Base-by-base conservation (phyloP, 331 rosid genomes). In the Stylosanthes scabra region DNA sequence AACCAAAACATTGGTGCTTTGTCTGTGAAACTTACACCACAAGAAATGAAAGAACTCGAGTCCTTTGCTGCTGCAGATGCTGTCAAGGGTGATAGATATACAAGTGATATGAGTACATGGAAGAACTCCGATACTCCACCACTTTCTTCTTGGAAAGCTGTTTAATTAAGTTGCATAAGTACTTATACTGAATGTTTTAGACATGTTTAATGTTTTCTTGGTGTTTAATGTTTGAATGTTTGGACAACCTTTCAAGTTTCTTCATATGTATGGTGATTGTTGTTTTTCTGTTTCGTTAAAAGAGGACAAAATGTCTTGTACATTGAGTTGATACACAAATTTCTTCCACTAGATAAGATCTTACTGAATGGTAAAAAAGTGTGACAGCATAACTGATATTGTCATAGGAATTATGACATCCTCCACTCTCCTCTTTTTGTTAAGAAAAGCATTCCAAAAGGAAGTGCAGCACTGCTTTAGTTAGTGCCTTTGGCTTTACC, bases 21-120 rank as follows among this genome's bases (percentile, higher is more conserved):
- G 56, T 77, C 84, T 2, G 77, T 90, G 6, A 86, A 85, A 58
- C 76, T 88, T 37, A 86, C 90, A 39, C 81, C 77, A 5, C 88
- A 88, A 81, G 96, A 92, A 49, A 16, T 85, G 85, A 76, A 78
- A 34, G 87, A 90, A 67, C 81, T 92, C 12, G 87, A 86, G 77
- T 88, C 88, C 40, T 80, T 31, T 63, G 86, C 81, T 71, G 81
- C 79, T 16, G 83, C 31, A 3, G 91, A 82, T 77, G 61, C 14
- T 2, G 86, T 86, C n/a, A 86, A 72, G 82, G 95, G 97, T 50
- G 91, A 47, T 1, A 82, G 96, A 60, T 83, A 72, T 25, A 2
- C 0, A 4, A 1, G 5, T 3, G 50, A 6, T 5, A 2, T 14
- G 0, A 2, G 45, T 8, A 86, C 94, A 37, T 92, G 92, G 92